Conservation (phyloP, 176 grass and related monocot genomes). For the maize (Zea mays) region DNA sequence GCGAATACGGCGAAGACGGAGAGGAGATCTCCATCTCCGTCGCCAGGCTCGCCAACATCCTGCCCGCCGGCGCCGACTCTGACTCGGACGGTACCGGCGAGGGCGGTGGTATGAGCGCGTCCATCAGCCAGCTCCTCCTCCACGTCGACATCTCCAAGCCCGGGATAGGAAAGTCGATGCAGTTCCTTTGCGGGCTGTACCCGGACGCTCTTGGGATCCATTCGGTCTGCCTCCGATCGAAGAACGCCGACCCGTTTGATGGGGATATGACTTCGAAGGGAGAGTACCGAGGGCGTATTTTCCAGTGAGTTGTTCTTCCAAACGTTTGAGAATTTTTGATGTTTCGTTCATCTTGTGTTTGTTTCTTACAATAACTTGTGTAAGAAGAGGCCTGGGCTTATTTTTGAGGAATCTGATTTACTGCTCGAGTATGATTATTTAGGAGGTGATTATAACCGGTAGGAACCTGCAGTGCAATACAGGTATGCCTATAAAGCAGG, state of each 20-base stretch:
- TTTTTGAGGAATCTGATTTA: slow-evolving; percentile 15
- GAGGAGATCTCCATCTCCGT: slow-evolving; percentile 92
- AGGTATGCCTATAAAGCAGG: not conserved
- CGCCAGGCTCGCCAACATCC: slow-evolving; percentile 72
- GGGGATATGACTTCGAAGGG: slow-evolving; percentile 18
- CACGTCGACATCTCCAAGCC: slow-evolving; percentile 83
- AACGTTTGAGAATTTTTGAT: not conserved
- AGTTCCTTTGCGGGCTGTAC: slow-evolving; percentile 91
- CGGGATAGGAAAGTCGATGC: slow-evolving; percentile 63
- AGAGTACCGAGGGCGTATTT: slow-evolving; percentile 79
- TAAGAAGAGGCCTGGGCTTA: not conserved
- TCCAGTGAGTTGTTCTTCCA: slow-evolving; percentile 69
- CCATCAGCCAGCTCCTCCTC: slow-evolving; percentile 83
- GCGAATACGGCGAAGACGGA: slow-evolving; percentile 53
- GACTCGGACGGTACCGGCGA: slow-evolving; percentile 35
- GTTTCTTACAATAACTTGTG: not conserved
- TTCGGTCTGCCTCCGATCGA: slow-evolving; percentile 80
- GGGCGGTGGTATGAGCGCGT: slow-evolving; percentile 41
- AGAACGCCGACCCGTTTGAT: slow-evolving; percentile 33
- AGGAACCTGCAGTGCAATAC: not conserved
- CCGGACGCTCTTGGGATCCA: slow-evolving; percentile 89
- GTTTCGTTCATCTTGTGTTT: not conserved
- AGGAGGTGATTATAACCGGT: not conserved
- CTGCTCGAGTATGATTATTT: not conserved
- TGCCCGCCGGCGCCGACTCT: slow-evolving; percentile 55